These are phyloP conservation scores for Populus euphratica DNA, from an alignment of 345 rosid genomes.

Conservation along the genomic window DNA sequence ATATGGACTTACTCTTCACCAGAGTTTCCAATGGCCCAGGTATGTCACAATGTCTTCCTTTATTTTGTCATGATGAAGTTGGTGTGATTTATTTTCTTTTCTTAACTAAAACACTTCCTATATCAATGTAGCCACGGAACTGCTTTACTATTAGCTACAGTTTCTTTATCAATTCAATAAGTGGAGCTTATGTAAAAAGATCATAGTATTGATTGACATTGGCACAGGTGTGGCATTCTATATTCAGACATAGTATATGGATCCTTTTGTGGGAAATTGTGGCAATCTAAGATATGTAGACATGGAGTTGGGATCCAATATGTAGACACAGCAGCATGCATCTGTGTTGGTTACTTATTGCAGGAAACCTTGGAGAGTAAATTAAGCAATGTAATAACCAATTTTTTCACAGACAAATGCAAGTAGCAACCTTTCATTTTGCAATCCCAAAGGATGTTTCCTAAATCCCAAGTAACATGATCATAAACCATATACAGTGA, in stretches of 20 bases:
- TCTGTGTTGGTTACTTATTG: not conserved
- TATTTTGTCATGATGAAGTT: not conserved
- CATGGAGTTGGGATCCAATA: not conserved
- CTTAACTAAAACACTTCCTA: not conserved
- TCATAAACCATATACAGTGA: not conserved
- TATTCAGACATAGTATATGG: not conserved
- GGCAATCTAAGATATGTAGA: not conserved
- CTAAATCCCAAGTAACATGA: not conserved
- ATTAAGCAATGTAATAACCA: not conserved
- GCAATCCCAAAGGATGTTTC: not conserved
- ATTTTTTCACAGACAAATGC: not conserved
- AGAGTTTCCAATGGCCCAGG: conserved; percentile 93
- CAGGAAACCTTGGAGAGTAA: not conserved
- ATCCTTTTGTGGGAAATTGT: not conserved
- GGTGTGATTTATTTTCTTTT: not conserved
- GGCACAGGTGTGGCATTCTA: not conserved
- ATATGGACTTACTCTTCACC: conserved; percentile 82
- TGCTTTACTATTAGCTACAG: not conserved
- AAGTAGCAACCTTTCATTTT: not conserved
- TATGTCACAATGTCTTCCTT: conserved; percentile 18
- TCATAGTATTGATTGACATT: not conserved
- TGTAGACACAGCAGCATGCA: not conserved
- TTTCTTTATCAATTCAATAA: not conserved
- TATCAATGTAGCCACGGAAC: not conserved
- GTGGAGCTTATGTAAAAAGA: not conserved